Percentiles rank a stretch among this genome's conserved stretches.
Evolutionary conservation across 2,329 filamentous ascomycete species (phyloP).

Genomic region (Hypoxylon sp.): DNA sequence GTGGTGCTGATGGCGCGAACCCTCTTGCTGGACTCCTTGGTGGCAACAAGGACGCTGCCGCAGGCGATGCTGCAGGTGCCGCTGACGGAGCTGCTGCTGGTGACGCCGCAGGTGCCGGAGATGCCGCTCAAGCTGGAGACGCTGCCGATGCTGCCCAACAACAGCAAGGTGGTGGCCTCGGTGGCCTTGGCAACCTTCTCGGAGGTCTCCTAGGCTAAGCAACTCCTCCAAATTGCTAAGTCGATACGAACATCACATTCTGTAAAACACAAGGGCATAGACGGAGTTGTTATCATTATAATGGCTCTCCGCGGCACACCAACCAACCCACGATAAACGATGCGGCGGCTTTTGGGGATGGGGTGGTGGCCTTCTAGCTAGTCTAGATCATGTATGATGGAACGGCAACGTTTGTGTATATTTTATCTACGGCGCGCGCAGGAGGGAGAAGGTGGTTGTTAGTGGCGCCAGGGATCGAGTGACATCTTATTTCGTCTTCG

Average conservation of each 20-base stretch:
- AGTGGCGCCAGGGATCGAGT: slow-evolving; percentile 10
- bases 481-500: too few species aligned
- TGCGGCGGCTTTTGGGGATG: slow-evolving; percentile 10
- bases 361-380: slow-evolving; percentile 27
- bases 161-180: neutral
- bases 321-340: too few species aligned
- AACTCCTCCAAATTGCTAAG: too few species aligned
- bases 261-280: too few species aligned
- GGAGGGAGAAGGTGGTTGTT: neutral
- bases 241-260: too few species aligned
- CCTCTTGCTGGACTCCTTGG: slow-evolving; percentile 25
- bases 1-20: slow-evolving; percentile 13
- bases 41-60: slow-evolving; percentile 4
- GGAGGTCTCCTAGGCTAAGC: slow-evolving; percentile 24
- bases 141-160: slow-evolving; percentile 8
- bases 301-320: slow-evolving; percentile 9
- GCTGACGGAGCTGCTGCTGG: slow-evolving; percentile 1
- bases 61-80: neutral
- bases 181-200: slow-evolving; percentile 11
- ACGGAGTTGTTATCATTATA: slow-evolving; percentile 5
- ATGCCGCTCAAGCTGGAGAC: slow-evolving; percentile 2
- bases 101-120: slow-evolving; percentile 5
- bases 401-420: too few species aligned
- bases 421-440: slow-evolving; percentile 1
- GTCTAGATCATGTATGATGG: slow-evolving; percentile 33